Evolutionary conservation across 1,284 basidiomycete genomes (phyloP), one percentile per base, ranked within the genome.

Genomic region (Mixia osmundae): DNA sequence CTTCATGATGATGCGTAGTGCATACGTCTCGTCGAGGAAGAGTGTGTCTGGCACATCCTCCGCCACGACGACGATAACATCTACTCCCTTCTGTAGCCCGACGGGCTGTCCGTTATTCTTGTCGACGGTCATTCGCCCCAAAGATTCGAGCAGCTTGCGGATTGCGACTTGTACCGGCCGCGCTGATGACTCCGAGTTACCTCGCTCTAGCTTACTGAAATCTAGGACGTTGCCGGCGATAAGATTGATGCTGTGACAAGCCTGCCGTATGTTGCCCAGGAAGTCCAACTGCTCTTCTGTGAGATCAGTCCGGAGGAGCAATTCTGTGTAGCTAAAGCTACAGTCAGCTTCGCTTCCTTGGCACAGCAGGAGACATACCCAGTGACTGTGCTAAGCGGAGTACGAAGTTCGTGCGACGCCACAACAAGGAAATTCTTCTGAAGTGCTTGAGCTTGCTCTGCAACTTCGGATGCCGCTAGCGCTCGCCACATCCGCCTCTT

Each of bases 401-500:
- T 34, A 24, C 33, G 33, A 15, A 36, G 19, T 20, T 36, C 34
- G 25, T 36, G 34, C 8, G 34, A 26, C 9, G 34, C 34, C 9
- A 36, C 24, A n/a, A n/a, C 20, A 12, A 28, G 26, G 16, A 36
- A 36, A 16, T 26, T 15, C 5, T 10, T 7, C 25, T 36, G 19
- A 12, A 36, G 34, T 4, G 18, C 25, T 6, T 14, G 14, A 6
- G 34, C 25, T 24, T 11, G 9, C 20, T 36, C 28, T 5, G 27
- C 29, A 3, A 30, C 36, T 18, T 38, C 36, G 15, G 31, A 32
- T 18, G 31, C 30, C 6, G 36, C 36, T 22, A 38, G 5, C 3
- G 26, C 27, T 3, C 30, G 29, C 36, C 36, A 38, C 5, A 38
- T 16, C n/a, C 27, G 27, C 12, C 23, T 19, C 30, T 38, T 38